Conservation (phyloP, 2,329 filamentous ascomycete species). For the Clarireedia paspali region DNA sequence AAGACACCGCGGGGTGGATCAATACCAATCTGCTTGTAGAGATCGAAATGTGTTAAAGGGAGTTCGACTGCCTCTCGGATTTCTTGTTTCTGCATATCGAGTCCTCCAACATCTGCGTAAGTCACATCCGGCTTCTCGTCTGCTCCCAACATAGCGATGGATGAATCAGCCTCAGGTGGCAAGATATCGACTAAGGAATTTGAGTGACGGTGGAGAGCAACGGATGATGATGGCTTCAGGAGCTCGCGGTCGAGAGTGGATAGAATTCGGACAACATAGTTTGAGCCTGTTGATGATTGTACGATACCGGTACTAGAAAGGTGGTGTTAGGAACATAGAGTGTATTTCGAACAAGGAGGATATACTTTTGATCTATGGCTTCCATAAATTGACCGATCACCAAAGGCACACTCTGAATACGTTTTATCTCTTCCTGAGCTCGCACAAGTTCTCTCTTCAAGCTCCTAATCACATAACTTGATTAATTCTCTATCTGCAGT, state of each 20-base stretch:
- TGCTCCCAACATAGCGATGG: slow-evolving; percentile 93
- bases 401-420: slow-evolving; percentile 94
- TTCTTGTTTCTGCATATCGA: slow-evolving; percentile 99
- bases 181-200: slow-evolving; percentile 98
- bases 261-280: slow-evolving; percentile 97
- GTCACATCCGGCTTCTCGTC: slow-evolving; percentile 98
- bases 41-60: slow-evolving; percentile 92
- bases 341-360: not conserved
- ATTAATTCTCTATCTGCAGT: not conserved
- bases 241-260: slow-evolving; percentile 97
- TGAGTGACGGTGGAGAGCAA: slow-evolving; percentile 94
- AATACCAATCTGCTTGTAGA: slow-evolving; percentile 99
- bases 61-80: slow-evolving; percentile 97
- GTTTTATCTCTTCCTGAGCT: slow-evolving; percentile 98
- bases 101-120: slow-evolving; percentile 92
- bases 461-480: slow-evolving; percentile 48
- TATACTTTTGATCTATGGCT: slow-evolving; percentile 97
- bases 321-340: slow-evolving; percentile 13
- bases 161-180: slow-evolving; percentile 96
- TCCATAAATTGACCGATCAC: slow-evolving; percentile 99
- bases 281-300: slow-evolving; percentile 94
- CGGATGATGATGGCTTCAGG: slow-evolving; percentile 94
- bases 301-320: slow-evolving; percentile 81
- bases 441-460: slow-evolving; percentile 94
- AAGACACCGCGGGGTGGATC: slow-evolving; percentile 94